phyloP scores from a whole-genome alignment of 441 rosid genomes.

The Iberis amara region DNA sequence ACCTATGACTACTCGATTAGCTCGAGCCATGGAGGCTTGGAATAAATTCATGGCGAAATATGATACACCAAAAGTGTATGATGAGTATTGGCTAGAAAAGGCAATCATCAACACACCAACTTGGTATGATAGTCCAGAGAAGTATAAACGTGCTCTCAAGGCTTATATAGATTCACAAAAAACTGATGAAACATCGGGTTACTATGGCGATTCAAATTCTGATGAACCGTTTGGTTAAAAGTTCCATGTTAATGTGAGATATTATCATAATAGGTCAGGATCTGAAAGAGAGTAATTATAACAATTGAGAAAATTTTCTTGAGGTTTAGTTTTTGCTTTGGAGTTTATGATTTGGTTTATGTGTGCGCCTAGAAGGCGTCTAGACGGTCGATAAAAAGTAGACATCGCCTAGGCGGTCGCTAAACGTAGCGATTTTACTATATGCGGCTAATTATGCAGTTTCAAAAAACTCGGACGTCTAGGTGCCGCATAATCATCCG shows the following conservation, averaged over 20 bases:
- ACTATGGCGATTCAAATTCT: not conserved
- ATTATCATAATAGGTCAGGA: conserved; percentile 6
- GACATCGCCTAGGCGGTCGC: no score
- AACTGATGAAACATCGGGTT: no score
- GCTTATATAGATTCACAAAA: conserved; percentile 19
- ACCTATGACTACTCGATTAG: conserved; percentile 47
- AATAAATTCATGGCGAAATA: conserved; percentile 1
- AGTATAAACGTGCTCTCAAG: conserved; percentile 34
- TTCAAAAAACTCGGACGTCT: no score
- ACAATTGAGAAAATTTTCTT: conserved; percentile 4
- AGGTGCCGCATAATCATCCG: no score
- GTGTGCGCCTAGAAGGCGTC: not conserved
- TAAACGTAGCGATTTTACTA: no score
- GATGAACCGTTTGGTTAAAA: conserved; percentile 5
- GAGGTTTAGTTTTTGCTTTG: conserved; percentile 6
- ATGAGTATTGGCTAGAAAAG: conserved; percentile 52
- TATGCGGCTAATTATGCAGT: no score
- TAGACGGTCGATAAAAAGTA: no score
- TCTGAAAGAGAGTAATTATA: not conserved
- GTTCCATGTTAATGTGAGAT: not conserved
- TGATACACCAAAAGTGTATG: conserved; percentile 20
- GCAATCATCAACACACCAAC: conserved; percentile 52
- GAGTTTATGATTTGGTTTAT: not conserved
- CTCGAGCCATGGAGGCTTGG: conserved; percentile 45
- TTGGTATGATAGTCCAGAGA: conserved; percentile 50